A percentile compares a stretch with the other conserved stretches of the same genome.
These are phyloP conservation scores for Ilyonectria destructans DNA, from an alignment of 2,329 filamentous ascomycete species.

Conservation along the genomic window DNA sequence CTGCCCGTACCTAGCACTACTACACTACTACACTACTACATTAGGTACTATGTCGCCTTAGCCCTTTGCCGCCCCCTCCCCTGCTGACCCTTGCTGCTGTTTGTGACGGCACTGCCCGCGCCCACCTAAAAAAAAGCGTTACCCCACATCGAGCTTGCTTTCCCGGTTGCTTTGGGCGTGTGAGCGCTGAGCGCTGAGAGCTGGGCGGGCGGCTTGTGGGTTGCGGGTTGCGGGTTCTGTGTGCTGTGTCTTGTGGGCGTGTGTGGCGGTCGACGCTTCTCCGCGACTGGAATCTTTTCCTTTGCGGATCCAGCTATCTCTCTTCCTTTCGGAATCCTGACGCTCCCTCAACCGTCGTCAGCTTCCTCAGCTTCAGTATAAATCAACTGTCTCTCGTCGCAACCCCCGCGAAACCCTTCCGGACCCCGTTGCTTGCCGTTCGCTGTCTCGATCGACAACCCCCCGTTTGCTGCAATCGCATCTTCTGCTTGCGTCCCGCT, in stretches of 20 bases:
- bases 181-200: constrained; percentile 39
- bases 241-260: constrained; percentile 25
- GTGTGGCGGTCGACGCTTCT: constrained; percentile 48
- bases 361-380: constrained; percentile 21
- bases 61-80: constrained; percentile 32
- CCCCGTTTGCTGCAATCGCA: constrained; percentile 19
- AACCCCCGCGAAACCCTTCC: background rate
- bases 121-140: constrained; percentile 46
- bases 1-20: background rate
- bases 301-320: constrained; percentile 43
- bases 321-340: constrained; percentile 43
- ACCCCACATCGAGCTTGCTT: constrained; percentile 49
- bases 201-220: constrained; percentile 44
- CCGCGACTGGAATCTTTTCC: constrained; percentile 51
- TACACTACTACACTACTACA: background rate
- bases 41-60: background rate
- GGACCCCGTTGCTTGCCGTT: constrained; percentile 30
- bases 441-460: constrained; percentile 30
- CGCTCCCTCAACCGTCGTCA: constrained; percentile 38
- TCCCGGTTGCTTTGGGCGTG: constrained; percentile 39
- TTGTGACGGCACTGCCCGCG: constrained; percentile 51
- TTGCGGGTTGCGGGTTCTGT: constrained; percentile 17
- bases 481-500: constrained; percentile 36
- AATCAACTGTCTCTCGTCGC: constrained; percentile 33
- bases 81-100: constrained; percentile 44